Evolutionary conservation across 768 basidiomycete species (phyloP), one percentile per base, ranked within the genome.

Genomic region (Boletus barrowsii): DNA sequence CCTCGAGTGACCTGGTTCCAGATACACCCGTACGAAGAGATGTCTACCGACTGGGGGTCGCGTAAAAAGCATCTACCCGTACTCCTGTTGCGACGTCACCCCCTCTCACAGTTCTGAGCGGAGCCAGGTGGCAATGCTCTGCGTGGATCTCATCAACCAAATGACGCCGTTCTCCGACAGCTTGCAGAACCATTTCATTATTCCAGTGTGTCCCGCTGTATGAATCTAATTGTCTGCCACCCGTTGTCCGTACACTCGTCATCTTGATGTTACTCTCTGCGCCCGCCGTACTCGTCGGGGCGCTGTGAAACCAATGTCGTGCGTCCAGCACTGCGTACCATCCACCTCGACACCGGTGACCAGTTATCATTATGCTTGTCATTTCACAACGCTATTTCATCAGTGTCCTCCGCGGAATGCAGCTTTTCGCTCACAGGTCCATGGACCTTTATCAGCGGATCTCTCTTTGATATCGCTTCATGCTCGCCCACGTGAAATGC

Each of bases 21-120:
- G 80, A 72, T 76, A 5, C 82, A 82, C 60, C 80, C 80, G 3
- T 82, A 83, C 55, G 81, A 83, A 65, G 78, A 82, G 62, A 83
- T 56, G 78, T 83, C 3, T 80, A 82, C 64, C 75, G 72, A 42
- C 64, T 79, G 3, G 76, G 80, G 62, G 71, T 76, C 56, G 67
- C 77, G 47, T 76, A 60, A 76, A 33, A 33, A 42, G 33, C 37
- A 37, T 35, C 46, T 40, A 14, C 56, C 18, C 24, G 35, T 42
- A 50, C 46, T 20, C 44, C 39, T 33, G 32, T 44, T 43, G 54
- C 61, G 41, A 53, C 49, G 35, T 62, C 59, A 52, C 29, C 51
- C 20, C 37, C 41, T 15, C 48, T 40, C 62, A 49, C 55, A 53
- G 51, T 35, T 42, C 45, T 13, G 37, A 54, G 45, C 50, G 36